Percentiles rank a stretch among this genome's conserved stretches.
Conservation (phyloP, 2,329 filamentous ascomycete genomes). For the Pseudonectria buxi region DNA sequence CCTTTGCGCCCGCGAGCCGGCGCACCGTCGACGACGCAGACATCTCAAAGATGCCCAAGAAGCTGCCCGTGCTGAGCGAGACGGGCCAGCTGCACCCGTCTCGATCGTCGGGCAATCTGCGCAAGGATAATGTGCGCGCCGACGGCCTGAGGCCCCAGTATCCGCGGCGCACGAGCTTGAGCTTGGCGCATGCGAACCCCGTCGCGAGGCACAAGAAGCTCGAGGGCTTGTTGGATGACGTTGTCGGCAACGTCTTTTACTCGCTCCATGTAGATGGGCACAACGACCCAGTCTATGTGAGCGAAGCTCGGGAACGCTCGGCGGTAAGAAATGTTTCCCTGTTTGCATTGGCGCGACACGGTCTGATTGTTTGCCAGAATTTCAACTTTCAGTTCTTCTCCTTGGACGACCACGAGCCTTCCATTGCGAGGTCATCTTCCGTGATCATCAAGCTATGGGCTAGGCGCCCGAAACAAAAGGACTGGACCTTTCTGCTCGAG, state of each 20-base stretch:
- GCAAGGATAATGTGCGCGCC: constrained; percentile 22
- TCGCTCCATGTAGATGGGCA: constrained; percentile 65
- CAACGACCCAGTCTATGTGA: constrained; percentile 78
- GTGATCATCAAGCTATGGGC: constrained; percentile 72
- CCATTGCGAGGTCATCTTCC: constrained; percentile 57
- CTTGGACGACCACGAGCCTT: constrained; percentile 54
- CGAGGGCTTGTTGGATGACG: constrained; percentile 62
- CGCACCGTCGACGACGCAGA: constrained; percentile 74
- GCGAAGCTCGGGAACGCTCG: constrained; percentile 70
- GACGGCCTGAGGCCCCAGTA: constrained; percentile 34
- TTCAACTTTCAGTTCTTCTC: constrained; percentile 86
- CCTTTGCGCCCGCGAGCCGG: constrained; percentile 52
- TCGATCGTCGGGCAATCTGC: constrained; percentile 47
- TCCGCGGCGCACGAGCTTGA: constrained; percentile 42
- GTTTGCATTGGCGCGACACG: constrained; percentile 1
- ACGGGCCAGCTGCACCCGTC: constrained; percentile 46
- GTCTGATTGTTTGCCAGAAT: constrained; percentile 44
- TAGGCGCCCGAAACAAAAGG: constrained; percentile 42
- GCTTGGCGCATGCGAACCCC: constrained; percentile 39
- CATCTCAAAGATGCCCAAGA: constrained; percentile 63
- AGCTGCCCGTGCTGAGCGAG: constrained; percentile 49
- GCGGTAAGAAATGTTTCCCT: constrained; percentile 44
- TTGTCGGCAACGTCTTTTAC: constrained; percentile 84
- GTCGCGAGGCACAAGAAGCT: constrained; percentile 63
- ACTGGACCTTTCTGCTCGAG: constrained; percentile 60